Base-by-base conservation (phyloP, 108 stramenopile genomes). In the Poteriospumella lacustris region DNA sequence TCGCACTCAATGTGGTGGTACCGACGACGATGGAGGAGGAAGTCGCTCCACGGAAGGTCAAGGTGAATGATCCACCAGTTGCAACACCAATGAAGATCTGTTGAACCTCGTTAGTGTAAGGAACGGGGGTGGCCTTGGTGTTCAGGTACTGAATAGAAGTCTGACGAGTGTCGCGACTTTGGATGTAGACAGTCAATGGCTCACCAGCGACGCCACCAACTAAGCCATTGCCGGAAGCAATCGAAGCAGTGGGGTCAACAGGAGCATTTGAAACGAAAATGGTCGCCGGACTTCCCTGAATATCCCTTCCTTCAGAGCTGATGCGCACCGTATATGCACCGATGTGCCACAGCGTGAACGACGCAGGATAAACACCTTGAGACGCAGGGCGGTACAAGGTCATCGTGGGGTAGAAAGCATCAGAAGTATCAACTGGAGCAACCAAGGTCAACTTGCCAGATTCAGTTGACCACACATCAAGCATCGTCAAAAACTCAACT, bases 151-250 rank as follows among this genome's bases (percentile, higher is more conserved):
- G 60, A 31, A 88, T 80, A 58, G 89, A 87, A 34, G 47, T 26
- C 60, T 85, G 86, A 1, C 87, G 83, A 15, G 39, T 62, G 75
- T 92, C 91, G 2, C 86, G 80, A 9, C 86, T 75, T 58, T 82
- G 80, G 2, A 92, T 85, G 58, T 83, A 79, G 47, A 91, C 87
- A 41, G 62, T 47, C 2, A 88, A 62, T 2, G 56, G 43, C 52
- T 86, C 82, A 40, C 91, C 91, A n/a, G 91, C 91, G 36, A 90
- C 79, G 12, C 87, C 91, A 3, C 44, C 75, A 59, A 47, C 31
- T 0, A 92, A 83, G 5, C 86, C 86, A 29, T 31, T n/a, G 31
- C 85, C 89, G 31, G 38, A 43, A 0, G 82, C 88, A 40, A 68
- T 81, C 26, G 91, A 90, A 56, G 87, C 84, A 26, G 86, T 64